phyloP scores from a whole-genome alignment of 2,329 filamentous ascomycete species.

The Talaromyces albobiverticillius region DNA sequence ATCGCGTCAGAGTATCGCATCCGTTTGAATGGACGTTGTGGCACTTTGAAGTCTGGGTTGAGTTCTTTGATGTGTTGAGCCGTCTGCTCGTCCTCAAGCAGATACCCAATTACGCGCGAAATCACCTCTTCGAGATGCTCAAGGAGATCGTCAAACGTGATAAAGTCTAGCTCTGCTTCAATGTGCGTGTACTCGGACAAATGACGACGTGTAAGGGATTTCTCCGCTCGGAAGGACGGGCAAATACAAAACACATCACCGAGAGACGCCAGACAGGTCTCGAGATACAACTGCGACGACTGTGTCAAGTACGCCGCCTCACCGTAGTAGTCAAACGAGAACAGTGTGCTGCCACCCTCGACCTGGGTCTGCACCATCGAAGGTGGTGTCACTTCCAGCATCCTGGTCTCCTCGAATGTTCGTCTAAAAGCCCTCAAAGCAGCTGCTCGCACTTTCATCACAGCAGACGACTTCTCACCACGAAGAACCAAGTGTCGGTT shows the following conservation, averaged over 20 bases:
- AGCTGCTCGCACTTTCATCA: constrained; percentile 82
- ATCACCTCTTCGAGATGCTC: constrained; percentile 82
- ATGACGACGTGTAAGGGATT: constrained; percentile 89
- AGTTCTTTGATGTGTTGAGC: constrained; percentile 74
- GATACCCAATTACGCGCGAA: constrained; percentile 77
- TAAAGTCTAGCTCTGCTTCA: constrained; percentile 94
- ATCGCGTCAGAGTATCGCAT: constrained; percentile 96
- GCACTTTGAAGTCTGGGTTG: constrained; percentile 85
- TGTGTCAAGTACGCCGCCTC: constrained; percentile 92
- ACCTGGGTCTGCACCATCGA: constrained; percentile 94
- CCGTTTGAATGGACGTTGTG: constrained; percentile 81
- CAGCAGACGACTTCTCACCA: constrained; percentile 76
- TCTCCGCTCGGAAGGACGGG: constrained; percentile 98
- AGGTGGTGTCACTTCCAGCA: constrained; percentile 82
- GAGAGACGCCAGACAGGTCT: constrained; percentile 85
- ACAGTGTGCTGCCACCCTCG: constrained; percentile 88
- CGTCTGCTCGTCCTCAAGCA: constrained; percentile 69
- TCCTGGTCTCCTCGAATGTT: constrained; percentile 71
- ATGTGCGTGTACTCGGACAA: constrained; percentile 96
- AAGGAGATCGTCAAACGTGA: constrained; percentile 86
- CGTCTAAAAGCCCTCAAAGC: constrained; percentile 78
- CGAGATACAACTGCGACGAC: constrained; percentile 94
- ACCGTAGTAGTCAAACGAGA: constrained; percentile 84
- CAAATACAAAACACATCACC: constrained; percentile 98
- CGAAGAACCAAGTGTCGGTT: constrained; percentile 81